Evolutionary conservation across 2,329 filamentous ascomycete genomes (phyloP), one percentile per base, ranked within the genome.

Genomic region (Penicillium hordei): DNA sequence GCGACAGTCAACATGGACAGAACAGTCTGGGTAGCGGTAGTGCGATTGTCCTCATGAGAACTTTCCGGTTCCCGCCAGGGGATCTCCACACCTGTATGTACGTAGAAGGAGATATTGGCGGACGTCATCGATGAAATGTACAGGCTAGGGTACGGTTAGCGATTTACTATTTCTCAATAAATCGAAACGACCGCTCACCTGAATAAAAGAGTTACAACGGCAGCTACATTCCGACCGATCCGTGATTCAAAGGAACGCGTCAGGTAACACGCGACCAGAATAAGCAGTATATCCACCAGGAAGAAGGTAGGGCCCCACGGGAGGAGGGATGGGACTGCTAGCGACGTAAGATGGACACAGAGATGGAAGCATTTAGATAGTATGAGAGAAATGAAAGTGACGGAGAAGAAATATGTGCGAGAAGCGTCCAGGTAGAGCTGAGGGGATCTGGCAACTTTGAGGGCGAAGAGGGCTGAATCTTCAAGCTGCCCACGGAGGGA

Each of bases 41-140:
- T 52, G 4, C 57, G 48, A 29, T 46, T 56, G 19, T 57, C 53
- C 29, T 57, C 48, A 8, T 60, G 52, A 15, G 65, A 61, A 27
- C 44, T 51, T 13, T 55, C 55, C 8, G 55, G 43, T 44, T 64
- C 57, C 7, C 60, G 59, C 67, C 66, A 69, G 40, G 63, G 59
- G 9, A 69, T 67, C 52, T 69, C 67, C 13, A 45, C 46, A 10
- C 67, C 67, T 7, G 52, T 65, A n/a, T 57, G 52, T 17, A 62
- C 27, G 12, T 61, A 66, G 44, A 64, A 63, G 12, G 65, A 63
- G 50, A 64, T 64, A 19, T 65, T 68, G 34, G 65, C 60, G 10
- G 64, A 44, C 12, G 52, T 44, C 57, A 66, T 62, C 1, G 25
- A 40, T 2, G 65, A 66, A 15, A 61, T 42, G 33, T 42, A 48